Evolutionary conservation across 2,329 filamentous ascomycete genomes (phyloP).

Genomic region (Venturia oleaginea): DNA sequence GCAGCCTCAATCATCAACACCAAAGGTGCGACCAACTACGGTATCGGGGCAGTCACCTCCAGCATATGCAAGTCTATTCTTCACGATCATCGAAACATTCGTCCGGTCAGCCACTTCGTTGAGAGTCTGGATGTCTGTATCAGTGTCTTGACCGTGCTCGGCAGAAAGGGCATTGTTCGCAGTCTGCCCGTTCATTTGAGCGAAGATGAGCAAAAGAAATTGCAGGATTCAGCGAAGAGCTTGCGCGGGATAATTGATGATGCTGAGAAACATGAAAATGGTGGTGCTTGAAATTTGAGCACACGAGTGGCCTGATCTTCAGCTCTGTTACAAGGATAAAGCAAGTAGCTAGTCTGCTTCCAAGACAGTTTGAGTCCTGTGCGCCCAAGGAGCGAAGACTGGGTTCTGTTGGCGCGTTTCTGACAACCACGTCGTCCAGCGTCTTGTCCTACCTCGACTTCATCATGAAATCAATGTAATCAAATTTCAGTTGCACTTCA

Average conservation of each 20-base stretch:
- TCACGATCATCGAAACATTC: slow-evolving; percentile 38
- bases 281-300: neutral
- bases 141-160: slow-evolving; percentile 41
- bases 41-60: slow-evolving; percentile 40
- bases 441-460: neutral
- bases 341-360: neutral
- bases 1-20: slow-evolving; percentile 39
- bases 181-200: slow-evolving; percentile 28
- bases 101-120: slow-evolving; percentile 42
- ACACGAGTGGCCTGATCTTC: neutral
- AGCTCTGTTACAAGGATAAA: neutral
- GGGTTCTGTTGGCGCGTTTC: neutral
- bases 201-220: slow-evolving; percentile 24
- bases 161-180: slow-evolving; percentile 37
- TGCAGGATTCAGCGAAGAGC: slow-evolving; percentile 28
- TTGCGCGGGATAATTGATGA: slow-evolving; percentile 29
- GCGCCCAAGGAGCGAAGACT: neutral
- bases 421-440: neutral
- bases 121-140: slow-evolving; percentile 40
- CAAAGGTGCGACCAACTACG: slow-evolving; percentile 44
- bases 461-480: neutral
- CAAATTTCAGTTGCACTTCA: neutral
- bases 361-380: neutral
- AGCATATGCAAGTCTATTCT: slow-evolving; percentile 44
- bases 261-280: slow-evolving; percentile 23